Percentiles rank a stretch among this genome's conserved stretches.
Evolutionary conservation across 305 asterid species (phyloP).

Genomic region (Fraxinus platypoda): DNA sequence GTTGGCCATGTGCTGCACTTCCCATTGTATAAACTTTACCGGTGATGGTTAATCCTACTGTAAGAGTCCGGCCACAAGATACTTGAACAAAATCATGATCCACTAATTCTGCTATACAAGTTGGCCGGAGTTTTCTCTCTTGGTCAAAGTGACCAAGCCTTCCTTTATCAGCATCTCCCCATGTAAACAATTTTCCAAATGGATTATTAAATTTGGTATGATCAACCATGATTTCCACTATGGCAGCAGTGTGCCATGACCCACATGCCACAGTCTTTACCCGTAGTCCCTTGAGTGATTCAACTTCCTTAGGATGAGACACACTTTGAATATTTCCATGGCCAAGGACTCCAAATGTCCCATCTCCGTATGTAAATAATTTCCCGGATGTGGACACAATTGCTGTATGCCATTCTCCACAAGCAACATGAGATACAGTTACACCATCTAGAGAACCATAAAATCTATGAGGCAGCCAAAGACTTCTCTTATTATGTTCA

Average conservation of each 20-base stretch:
- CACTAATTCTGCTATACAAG: slow-evolving; percentile 39
- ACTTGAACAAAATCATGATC: slow-evolving; percentile 47
- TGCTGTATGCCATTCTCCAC: slow-evolving; percentile 56
- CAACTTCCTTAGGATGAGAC: slow-evolving; percentile 47
- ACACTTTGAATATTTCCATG: slow-evolving; percentile 40
- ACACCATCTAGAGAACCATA: slow-evolving; percentile 37
- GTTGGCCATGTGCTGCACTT: slow-evolving; percentile 38
- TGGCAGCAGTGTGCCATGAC: slow-evolving; percentile 55
- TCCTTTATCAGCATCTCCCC: slow-evolving; percentile 60
- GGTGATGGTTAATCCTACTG: slow-evolving; percentile 37
- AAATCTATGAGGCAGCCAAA: slow-evolving; percentile 44
- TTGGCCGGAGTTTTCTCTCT: slow-evolving; percentile 37
- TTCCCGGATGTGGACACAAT: slow-evolving; percentile 40
- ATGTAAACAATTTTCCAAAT: slow-evolving; percentile 46
- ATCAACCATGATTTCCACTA: slow-evolving; percentile 38
- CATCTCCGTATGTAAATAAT: slow-evolving; percentile 46
- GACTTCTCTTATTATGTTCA: slow-evolving; percentile 24
- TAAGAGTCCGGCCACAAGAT: slow-evolving; percentile 38
- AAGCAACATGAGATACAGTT: slow-evolving; percentile 34
- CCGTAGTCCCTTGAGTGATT: slow-evolving; percentile 36
- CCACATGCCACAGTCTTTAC: slow-evolving; percentile 51
- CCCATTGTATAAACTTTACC: slow-evolving; percentile 52
- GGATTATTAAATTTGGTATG: slow-evolving; percentile 21
- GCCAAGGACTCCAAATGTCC: slow-evolving; percentile 58
- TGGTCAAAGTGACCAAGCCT: slow-evolving; percentile 46